phyloP scores from a whole-genome alignment of 805 yeast species.

The Barnettozyma siamensis region DNA sequence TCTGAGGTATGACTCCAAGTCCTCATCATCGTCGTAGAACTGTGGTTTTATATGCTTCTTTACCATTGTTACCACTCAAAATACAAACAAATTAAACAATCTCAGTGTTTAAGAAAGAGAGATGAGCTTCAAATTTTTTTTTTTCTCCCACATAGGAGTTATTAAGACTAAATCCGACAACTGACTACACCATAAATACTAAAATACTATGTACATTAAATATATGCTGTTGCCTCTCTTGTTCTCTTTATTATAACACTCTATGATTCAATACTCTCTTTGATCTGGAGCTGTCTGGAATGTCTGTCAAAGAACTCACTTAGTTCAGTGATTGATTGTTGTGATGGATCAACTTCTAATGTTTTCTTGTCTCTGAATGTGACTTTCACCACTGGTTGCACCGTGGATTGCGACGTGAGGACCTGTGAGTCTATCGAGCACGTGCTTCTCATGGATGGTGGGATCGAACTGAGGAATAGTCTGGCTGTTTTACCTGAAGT shows the following conservation, averaged over 20 bases:
- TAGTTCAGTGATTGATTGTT: slow-evolving; percentile 52
- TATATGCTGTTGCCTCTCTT: no score
- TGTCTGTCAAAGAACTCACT: slow-evolving; percentile 69
- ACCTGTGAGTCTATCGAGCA: slow-evolving; percentile 64
- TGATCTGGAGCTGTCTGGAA: slow-evolving; percentile 68
- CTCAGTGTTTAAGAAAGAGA: no score
- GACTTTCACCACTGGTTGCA: slow-evolving; percentile 62
- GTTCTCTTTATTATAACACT: neutral
- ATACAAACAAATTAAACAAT: no score
- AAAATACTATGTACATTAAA: slow-evolving; percentile 2
- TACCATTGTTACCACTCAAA: no score
- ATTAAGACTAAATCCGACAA: neutral
- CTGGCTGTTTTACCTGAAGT: slow-evolving; percentile 71
- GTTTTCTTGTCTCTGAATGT: slow-evolving; percentile 75
- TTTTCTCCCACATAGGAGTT: neutral
- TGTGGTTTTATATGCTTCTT: slow-evolving; percentile 15
- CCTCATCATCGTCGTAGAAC: slow-evolving; percentile 20
- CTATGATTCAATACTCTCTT: slow-evolving; percentile 56
- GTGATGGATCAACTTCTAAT: slow-evolving; percentile 60
- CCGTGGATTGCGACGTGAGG: slow-evolving; percentile 39
- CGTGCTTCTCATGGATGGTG: slow-evolving; percentile 60
- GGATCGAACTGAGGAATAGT: slow-evolving; percentile 70
- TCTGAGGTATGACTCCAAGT: slow-evolving; percentile 14
- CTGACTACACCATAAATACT: neutral
- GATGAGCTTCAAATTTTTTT: slow-evolving; percentile 6